Conservation (phyloP, 768 basidiomycete genomes). For the Clitopilus passeckerianus region DNA sequence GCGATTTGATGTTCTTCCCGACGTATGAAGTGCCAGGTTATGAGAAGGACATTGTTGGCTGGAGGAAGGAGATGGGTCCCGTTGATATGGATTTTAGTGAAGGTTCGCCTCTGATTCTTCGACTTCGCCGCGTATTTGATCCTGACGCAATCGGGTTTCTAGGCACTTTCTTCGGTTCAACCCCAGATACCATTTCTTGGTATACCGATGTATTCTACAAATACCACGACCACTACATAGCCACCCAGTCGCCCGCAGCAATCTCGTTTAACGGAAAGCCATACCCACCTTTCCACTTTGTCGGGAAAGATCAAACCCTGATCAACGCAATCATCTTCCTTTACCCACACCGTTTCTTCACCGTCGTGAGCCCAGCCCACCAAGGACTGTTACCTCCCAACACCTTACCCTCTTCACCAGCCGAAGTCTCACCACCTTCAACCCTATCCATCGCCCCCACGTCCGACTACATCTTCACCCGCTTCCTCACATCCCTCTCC, state of each 20-base stretch:
- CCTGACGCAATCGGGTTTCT: background rate
- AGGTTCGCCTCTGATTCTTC: conserved; percentile 26
- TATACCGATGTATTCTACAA: conserved; percentile 40
- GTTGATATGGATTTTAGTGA: conserved; percentile 47
- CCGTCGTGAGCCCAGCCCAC: conserved; percentile 24
- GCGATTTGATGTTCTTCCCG: conserved; percentile 49
- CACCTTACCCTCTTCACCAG: background rate
- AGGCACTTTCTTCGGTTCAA: conserved; percentile 61
- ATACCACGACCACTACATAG: conserved; percentile 47
- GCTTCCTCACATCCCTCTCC: background rate
- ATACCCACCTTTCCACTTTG: conserved; percentile 27
- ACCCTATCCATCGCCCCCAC: conserved; percentile 6
- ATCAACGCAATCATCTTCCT: conserved; percentile 44
- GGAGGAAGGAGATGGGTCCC: conserved; percentile 44
- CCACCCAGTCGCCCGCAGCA: conserved; percentile 17
- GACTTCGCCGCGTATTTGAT: background rate
- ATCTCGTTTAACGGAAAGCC: background rate
- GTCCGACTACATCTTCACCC: background rate
- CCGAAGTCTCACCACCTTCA: conserved; percentile 13
- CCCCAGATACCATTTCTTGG: conserved; percentile 38
- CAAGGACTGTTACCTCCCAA: conserved; percentile 11
- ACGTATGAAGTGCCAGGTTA: conserved; percentile 28
- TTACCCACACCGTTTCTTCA: conserved; percentile 38
- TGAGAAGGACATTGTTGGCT: conserved; percentile 14
- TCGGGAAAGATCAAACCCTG: conserved; percentile 54